Base-by-base conservation (phyloP, 495 filamentous ascomycete genomes). In the Neurospora sp. region DNA sequence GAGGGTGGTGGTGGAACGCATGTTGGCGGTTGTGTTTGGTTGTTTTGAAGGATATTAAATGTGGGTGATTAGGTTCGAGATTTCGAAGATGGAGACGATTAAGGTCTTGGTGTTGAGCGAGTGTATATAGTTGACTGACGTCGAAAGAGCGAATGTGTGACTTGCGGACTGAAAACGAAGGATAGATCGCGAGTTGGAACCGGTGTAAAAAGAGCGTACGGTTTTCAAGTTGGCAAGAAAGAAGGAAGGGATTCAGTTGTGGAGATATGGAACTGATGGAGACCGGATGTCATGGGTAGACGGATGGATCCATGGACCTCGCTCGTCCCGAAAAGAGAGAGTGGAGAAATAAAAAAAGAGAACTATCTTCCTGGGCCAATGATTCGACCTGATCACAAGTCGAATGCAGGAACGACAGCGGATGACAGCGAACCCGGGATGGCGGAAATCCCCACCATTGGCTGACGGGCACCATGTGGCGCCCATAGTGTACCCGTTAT, bases 1-100 rank as follows among this genome's bases (percentile, higher is more conserved):
- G 68, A 74, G 27, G 74, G 75, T 31, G 75, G 75, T 35, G 70
- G 73, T 71, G 71, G 74, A 41, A 44, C 72, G 77, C 78, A 80
- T 80, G 8, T 74, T 77, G 75, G 69, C 38, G 59, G 53, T 74
- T 69, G 40, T 35, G 53, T 44, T 69, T 40, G 48, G 38, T 61
- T 70, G 53, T 70, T 71, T 70, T 69, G 69, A 8, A 45, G 42
- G 42, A n/a, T 27, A 59, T 27, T 59, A 59, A 14, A 17, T 35
- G 27, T 31, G 31, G 7, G 53, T 65, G 27, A 65, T 65, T 65
- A 65, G 53, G 22, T 31, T 61, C 53, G 53, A 61, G 53, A 59
- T 59, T 12, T 59, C 48, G 10, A 27, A 14, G 48, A 59, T 59
- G 4, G 48, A 27, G 20, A 27, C 20, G 53, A 31, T 61, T 61